Base-by-base conservation (phyloP, 1,284 basidiomycete genomes). In the Abortiporus biennis region DNA sequence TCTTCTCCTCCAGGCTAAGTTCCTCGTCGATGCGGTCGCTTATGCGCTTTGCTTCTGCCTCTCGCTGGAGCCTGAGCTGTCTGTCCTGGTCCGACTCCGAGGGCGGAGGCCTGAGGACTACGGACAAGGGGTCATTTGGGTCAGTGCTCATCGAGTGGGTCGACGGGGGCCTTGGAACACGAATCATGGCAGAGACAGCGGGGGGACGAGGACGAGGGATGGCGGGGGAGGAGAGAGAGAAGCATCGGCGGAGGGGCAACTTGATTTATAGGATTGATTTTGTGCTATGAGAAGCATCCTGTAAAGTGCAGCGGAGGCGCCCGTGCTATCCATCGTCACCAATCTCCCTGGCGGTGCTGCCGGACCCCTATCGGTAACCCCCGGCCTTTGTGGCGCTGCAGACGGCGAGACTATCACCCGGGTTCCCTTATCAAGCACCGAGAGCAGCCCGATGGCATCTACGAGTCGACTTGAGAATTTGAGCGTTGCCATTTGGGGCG, bases 21-120 rank as follows among this genome's bases (percentile, higher is more conserved):
- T 87, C 74, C 57, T 88, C 86, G 61, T 90, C 86, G 50, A 90
- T 90, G 59, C 72, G 72, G 49, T 88, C 85, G 39, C 82, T 87
- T 48, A 84, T 66, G 42, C 75, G 73, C 57, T 79, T 80, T 11
- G 85, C 84, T 50, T 87, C 81, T 2, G 77, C 76, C 62, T 90
- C 86, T 22, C 67, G 58, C 46, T 72, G 65, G 19, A 86, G 69
- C 46, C 86, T 73, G 24, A 60, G 47, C 43, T 69, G 64, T 36
- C 80, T 76, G 55, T 88, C 79, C 0, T 64, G 54, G 2, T 81
- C 78, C 0, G 79, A 76, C 65, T 90, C 86, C n/a, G 71, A 62
- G 6, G 69, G 57, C 3, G 85, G 72, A 0, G 86, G 85, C 42
- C 76, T 74, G 47, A 87, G 62, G 6, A 78, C 77, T 30, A 72